These are phyloP conservation scores for Phlebopus sp. DNA, from an alignment of 1,284 basidiomycete species.

Conservation along the genomic window DNA sequence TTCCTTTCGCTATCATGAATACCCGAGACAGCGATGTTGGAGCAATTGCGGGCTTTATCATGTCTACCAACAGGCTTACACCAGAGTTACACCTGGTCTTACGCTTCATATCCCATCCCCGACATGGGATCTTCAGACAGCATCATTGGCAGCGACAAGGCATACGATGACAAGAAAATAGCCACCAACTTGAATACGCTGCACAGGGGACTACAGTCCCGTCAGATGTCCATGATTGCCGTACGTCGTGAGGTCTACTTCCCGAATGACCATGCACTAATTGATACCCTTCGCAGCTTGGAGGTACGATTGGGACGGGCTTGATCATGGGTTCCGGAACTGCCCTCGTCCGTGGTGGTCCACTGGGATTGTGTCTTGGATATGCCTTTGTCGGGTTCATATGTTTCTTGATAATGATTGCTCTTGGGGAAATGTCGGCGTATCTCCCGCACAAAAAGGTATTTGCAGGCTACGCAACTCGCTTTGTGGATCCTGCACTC, in stretches of 20 bases:
- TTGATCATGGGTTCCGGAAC: conserved; percentile 23
- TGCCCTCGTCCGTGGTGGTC: conserved; percentile 24
- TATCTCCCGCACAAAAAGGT: conserved; percentile 41
- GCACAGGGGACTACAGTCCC: conserved; percentile 55
- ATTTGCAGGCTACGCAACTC: conserved; percentile 42
- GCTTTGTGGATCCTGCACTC: conserved; percentile 50
- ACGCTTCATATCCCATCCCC: not conserved
- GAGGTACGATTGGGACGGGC: conserved; percentile 6
- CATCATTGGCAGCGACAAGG: conserved; percentile 10
- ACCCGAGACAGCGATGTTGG: not conserved
- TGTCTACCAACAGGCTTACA: not conserved
- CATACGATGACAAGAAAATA: not conserved
- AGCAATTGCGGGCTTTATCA: not conserved
- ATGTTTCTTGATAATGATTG: conserved; percentile 34
- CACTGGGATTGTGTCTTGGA: conserved; percentile 41
- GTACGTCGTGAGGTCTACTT: conserved; percentile 29
- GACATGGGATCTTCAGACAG: not conserved
- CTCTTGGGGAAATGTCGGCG: conserved; percentile 38
- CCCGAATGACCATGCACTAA: too few species aligned
- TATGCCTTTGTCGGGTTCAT: conserved; percentile 29
- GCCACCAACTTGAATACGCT: conserved; percentile 3
- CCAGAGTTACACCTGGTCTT: too few species aligned
- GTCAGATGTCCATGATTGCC: conserved; percentile 73
- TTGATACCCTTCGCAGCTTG: conserved; percentile 2
- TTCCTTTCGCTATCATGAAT: not conserved